Conservation (phyloP, 495 filamentous ascomycete species). For the Cercophora samala region DNA sequence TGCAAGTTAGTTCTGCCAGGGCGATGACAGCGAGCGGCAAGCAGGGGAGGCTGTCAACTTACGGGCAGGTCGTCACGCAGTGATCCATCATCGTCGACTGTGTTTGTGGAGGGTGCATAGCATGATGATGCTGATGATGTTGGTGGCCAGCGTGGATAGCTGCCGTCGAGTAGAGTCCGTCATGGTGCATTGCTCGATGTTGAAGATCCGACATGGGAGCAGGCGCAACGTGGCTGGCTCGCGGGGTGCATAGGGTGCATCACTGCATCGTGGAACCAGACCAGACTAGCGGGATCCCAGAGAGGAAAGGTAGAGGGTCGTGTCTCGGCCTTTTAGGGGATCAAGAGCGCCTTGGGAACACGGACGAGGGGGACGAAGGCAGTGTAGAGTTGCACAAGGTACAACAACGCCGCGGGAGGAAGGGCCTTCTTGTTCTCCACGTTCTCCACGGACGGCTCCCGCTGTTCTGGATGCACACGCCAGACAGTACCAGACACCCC, state of each 20-base stretch:
- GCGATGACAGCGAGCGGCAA: not conserved
- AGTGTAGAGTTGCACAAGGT: constrained; percentile 13
- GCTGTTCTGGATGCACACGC: constrained; percentile 24
- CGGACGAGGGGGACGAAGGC: not conserved
- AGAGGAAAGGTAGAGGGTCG: constrained; percentile 22
- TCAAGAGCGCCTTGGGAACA: constrained; percentile 21
- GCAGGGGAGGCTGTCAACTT: constrained; percentile 17
- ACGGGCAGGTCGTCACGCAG: constrained; percentile 30
- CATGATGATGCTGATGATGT: constrained; percentile 24
- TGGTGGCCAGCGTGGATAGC: constrained; percentile 23
- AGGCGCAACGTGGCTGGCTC: constrained; percentile 32
- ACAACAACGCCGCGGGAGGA: constrained; percentile 21
- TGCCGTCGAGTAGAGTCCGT: constrained; percentile 21
- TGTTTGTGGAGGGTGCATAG: constrained; percentile 16
- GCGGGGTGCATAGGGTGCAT: constrained; percentile 33
- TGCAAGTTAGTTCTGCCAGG: constrained; percentile 14
- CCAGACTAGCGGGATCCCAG: constrained; percentile 30
- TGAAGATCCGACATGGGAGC: constrained; percentile 35
- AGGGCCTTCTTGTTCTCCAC: constrained; percentile 27
- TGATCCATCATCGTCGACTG: constrained; percentile 29
- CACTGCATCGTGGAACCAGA: constrained; percentile 37
- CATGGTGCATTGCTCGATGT: constrained; percentile 35
- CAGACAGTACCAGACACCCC: not conserved
- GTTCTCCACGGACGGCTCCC: constrained; percentile 24
- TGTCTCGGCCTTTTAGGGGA: constrained; percentile 24